Evolutionary conservation across 768 basidiomycete species (phyloP).

Genomic region (Auricularia heimuer): DNA sequence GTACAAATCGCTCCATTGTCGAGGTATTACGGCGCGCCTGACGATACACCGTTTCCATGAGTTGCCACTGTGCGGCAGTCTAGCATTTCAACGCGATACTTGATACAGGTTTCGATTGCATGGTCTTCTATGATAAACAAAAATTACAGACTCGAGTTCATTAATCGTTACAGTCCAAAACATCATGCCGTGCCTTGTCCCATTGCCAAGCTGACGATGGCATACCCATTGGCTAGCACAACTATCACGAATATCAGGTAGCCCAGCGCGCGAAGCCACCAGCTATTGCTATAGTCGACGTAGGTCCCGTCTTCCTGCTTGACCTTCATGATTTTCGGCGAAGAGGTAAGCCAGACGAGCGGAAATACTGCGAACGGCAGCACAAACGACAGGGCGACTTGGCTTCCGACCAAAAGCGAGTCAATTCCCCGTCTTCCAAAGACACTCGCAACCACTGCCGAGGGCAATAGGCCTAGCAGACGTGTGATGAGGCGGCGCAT

Average conservation of each 20-base stretch:
- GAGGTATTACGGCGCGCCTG: no score
- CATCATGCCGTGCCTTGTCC: conserved; percentile 17
- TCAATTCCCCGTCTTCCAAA: conserved; percentile 64
- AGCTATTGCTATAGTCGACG: conserved; percentile 58
- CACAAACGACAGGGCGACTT: conserved; percentile 75
- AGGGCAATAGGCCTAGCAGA: conserved; percentile 70
- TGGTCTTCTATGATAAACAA: no score
- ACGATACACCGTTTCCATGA: no score
- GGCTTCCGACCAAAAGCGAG: conserved; percentile 72
- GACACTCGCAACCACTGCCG: conserved; percentile 65
- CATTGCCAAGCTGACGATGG: conserved; percentile 48
- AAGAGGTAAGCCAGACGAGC: conserved; percentile 62
- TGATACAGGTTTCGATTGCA: no score
- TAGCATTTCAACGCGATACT: no score
- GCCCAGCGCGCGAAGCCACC: conserved; percentile 39
- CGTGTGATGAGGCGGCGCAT: conserved; percentile 78
- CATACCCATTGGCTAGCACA: conserved; percentile 66
- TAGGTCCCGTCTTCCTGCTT: conserved; percentile 21
- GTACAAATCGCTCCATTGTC: no score
- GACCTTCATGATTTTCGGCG: conserved; percentile 60
- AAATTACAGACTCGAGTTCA: no score
- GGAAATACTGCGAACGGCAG: conserved; percentile 80
- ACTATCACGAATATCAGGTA: conserved; percentile 55
- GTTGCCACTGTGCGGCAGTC: no score
- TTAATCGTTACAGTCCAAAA: not conserved